These are phyloP conservation scores for Metschnikowia dekortorum DNA, from an alignment of 805 yeast species.

Conservation along the genomic window DNA sequence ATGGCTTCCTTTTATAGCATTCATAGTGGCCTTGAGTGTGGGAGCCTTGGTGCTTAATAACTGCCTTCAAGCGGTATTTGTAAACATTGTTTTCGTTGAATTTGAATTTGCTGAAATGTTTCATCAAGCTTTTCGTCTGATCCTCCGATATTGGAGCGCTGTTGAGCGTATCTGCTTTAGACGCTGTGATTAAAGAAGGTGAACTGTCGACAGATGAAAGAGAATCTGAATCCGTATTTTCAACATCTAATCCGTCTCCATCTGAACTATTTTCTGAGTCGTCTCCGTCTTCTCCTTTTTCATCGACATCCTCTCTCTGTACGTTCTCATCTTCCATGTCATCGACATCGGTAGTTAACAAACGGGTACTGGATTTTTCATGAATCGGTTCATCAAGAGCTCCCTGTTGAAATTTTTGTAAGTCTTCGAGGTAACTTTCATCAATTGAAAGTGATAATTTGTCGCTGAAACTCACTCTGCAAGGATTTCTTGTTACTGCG, in stretches of 20 bases:
- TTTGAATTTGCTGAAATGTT: conserved; percentile 34
- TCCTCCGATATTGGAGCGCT: conserved; percentile 37
- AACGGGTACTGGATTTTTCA: conserved; percentile 11
- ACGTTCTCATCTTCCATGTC: conserved; percentile 30
- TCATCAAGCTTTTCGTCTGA: conserved; percentile 32
- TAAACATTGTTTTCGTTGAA: conserved; percentile 39
- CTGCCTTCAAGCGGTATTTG: conserved; percentile 60
- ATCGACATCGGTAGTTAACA: conserved; percentile 23
- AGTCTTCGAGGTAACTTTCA: conserved; percentile 32
- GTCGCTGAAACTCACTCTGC: conserved; percentile 66
- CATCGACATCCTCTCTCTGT: conserved; percentile 38
- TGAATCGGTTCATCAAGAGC: conserved; percentile 14
- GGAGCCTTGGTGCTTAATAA: conserved; percentile 83
- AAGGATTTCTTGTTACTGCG: conserved; percentile 66
- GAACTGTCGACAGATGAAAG: conserved; percentile 9
- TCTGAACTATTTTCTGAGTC: conserved; percentile 19
- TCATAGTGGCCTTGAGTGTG: conserved; percentile 90
- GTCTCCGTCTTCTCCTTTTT: conserved; percentile 26
- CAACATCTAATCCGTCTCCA: conserved; percentile 7
- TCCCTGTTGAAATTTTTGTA: conserved; percentile 30
- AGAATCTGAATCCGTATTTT: conserved; percentile 9
- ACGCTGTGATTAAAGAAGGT: conserved; percentile 5
- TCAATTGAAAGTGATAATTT: conserved; percentile 46
- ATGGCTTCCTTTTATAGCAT: conserved; percentile 75
- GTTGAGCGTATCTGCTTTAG: conserved; percentile 24